These are phyloP conservation scores for Panaeolus papilionaceus DNA, from an alignment of 768 basidiomycete genomes.

Conservation along the genomic window DNA sequence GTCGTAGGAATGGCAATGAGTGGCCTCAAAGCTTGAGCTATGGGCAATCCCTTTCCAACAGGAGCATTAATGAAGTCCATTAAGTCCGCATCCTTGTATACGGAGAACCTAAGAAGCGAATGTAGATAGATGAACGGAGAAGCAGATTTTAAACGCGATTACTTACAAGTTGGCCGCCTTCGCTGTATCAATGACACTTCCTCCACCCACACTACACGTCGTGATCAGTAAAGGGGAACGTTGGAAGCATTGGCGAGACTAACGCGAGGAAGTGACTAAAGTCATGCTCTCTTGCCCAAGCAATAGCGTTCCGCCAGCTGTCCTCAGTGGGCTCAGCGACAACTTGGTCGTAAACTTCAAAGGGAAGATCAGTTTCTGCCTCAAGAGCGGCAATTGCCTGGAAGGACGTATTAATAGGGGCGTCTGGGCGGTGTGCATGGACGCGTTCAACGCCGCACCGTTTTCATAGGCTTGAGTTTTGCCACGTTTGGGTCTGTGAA, in stretches of 20 bases:
- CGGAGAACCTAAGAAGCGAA: constrained; percentile 65
- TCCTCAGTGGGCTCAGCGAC: constrained; percentile 92
- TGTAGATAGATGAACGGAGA: constrained; percentile 17
- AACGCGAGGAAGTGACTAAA: constrained; percentile 95
- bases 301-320: constrained; percentile 87
- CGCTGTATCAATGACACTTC: constrained; percentile 94
- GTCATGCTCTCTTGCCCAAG: constrained; percentile 85
- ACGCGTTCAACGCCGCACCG: constrained; percentile 50
- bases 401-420: constrained; percentile 14
- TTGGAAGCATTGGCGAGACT: constrained; percentile 31
- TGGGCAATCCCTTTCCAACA: constrained; percentile 89
- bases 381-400: constrained; percentile 85
- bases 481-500: constrained; percentile 91
- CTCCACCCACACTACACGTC: constrained; percentile 78
- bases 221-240: constrained; percentile 16
- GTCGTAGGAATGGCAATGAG: constrained; percentile 83
- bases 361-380: constrained; percentile 74
- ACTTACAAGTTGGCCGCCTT: constrained; percentile 90
- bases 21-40: constrained; percentile 75
- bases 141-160: background rate
- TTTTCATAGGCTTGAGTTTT: constrained; percentile 82
- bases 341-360: constrained; percentile 82
- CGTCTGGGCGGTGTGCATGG: no score
- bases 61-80: constrained; percentile 99
- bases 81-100: constrained; percentile 90